Conservation (phyloP, 768 basidiomycete genomes). For the Xanthoconium stramineum region DNA sequence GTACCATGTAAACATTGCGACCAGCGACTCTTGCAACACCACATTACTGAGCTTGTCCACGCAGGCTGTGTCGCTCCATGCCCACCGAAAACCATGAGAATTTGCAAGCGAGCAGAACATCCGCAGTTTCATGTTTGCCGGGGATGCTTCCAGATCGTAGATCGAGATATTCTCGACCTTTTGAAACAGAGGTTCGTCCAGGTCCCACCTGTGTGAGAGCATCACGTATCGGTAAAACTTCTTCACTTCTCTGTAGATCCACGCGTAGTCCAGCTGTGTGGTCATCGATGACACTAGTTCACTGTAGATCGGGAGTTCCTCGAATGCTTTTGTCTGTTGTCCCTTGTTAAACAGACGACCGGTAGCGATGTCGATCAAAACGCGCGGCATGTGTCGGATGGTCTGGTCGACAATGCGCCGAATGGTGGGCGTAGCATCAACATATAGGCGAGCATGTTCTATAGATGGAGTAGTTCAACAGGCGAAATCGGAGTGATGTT, state of each 20-base stretch:
- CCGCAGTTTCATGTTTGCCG: not conserved
- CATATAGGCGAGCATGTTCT: not conserved
- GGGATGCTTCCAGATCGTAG: not conserved
- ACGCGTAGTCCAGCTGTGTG: not conserved
- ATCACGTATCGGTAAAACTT: not conserved
- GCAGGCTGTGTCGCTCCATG: not conserved
- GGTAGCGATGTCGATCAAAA: not conserved
- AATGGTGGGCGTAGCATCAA: not conserved
- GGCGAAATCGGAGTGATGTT: not conserved
- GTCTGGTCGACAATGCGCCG: not conserved
- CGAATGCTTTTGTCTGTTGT: not conserved
- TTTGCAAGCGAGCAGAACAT: not conserved
- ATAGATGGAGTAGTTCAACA: not conserved
- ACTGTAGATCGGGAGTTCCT: too few species aligned
- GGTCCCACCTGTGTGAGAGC: constrained; percentile 4
- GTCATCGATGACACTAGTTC: not conserved
- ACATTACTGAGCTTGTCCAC: not conserved
- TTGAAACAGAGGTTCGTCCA: not conserved
- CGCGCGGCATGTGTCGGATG: not conserved
- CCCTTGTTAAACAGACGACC: not conserved
- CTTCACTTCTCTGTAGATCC: not conserved
- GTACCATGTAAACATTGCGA: not conserved
- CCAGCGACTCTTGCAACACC: not conserved
- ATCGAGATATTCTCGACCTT: not conserved
- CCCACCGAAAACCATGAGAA: not conserved